Evolutionary conservation across 2,329 filamentous ascomycete species (phyloP).

Genomic region (Diaporthe sp.): DNA sequence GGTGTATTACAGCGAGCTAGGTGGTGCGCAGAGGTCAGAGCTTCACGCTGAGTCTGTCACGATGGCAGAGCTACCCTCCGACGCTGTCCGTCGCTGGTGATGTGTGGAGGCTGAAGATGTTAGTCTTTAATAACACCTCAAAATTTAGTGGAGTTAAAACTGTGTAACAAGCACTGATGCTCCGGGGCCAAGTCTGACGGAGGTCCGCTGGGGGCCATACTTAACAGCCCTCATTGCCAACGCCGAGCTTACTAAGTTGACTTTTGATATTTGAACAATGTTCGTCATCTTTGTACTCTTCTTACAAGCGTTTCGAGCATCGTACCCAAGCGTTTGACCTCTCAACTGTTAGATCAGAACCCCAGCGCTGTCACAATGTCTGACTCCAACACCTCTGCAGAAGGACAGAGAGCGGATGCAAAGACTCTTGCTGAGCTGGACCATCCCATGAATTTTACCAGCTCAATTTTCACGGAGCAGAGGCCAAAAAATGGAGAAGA

Average conservation of each 20-base stretch:
- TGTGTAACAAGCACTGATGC: not conserved
- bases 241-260: not conserved
- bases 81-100: not conserved
- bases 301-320: not conserved
- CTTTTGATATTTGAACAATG: not conserved
- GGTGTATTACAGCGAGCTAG: not conserved
- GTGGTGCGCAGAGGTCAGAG: not conserved
- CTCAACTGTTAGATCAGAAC: not conserved
- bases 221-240: not conserved
- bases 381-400: not conserved
- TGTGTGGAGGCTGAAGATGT: not conserved
- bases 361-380: not conserved
- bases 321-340: not conserved
- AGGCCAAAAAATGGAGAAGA: not conserved
- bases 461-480: not conserved
- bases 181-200: not conserved
- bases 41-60: not conserved
- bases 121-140: no score
- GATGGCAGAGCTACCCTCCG: not conserved
- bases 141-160: not conserved
- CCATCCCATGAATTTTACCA: slow-evolving; percentile 2
- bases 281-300: not conserved
- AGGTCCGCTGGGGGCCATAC: not conserved
- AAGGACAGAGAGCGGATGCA: not conserved
- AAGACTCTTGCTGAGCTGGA: not conserved